Evolutionary conservation across 2,329 filamentous ascomycete genomes (phyloP).

Genomic region (Trichophyton benhamiae): DNA sequence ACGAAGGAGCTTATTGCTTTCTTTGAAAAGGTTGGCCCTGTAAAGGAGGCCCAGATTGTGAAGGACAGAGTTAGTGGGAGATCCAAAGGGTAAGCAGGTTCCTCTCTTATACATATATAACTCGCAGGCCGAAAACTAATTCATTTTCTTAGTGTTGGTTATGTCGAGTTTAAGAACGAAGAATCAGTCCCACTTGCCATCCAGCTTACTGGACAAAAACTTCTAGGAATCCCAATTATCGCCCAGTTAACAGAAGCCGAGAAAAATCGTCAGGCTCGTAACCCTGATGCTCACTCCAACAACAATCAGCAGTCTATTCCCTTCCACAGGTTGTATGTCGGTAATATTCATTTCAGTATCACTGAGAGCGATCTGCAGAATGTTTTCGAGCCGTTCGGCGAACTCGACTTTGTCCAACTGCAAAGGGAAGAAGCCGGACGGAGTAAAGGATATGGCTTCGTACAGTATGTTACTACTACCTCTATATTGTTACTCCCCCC

Average conservation of each 20-base stretch:
- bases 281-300: constrained; percentile 58
- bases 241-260: constrained; percentile 97
- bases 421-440: constrained; percentile 89
- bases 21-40: constrained; percentile 86
- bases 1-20: constrained; percentile 88
- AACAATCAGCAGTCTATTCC: constrained; percentile 70
- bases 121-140: constrained; percentile 26
- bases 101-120: background rate
- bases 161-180: constrained; percentile 97
- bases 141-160: constrained; percentile 61
- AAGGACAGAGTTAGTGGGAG: constrained; percentile 94
- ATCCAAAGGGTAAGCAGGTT: constrained; percentile 72
- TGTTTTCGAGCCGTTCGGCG: constrained; percentile 94
- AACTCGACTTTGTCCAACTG: constrained; percentile 92
- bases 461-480: constrained; percentile 59
- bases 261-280: constrained; percentile 94
- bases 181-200: constrained; percentile 86
- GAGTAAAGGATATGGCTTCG: constrained; percentile 93
- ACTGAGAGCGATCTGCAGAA: constrained; percentile 91
- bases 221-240: constrained; percentile 97
- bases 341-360: constrained; percentile 99
- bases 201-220: constrained; percentile 95
- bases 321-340: constrained; percentile 95
- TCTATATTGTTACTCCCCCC: background rate
- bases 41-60: constrained; percentile 96